A percentile compares a stretch with the other conserved stretches of the same genome.
phyloP scores from a whole-genome alignment of 345 rosid species.

The Erysimum cheiranthoides region DNA sequence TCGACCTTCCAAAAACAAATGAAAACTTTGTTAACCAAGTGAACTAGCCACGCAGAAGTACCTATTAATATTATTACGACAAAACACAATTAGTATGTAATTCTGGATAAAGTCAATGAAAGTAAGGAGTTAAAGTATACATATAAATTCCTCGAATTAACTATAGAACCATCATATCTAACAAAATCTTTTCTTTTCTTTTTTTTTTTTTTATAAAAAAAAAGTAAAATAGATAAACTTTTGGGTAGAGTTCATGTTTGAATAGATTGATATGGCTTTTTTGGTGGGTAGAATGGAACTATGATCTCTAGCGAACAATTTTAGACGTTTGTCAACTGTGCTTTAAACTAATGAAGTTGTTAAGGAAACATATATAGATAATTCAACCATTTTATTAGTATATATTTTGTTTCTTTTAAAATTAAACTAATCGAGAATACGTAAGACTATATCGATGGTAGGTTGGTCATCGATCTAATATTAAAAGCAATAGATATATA shows the following conservation, averaged over 20 bases:
- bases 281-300: slow-evolving; percentile 1
- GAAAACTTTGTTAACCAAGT: background rate
- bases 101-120: background rate
- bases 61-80: background rate
- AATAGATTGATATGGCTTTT: background rate
- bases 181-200: background rate
- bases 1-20: background rate
- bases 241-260: slow-evolving; percentile 6
- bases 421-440: slow-evolving; percentile 9
- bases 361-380: background rate
- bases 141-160: background rate
- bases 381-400: background rate
- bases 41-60: background rate
- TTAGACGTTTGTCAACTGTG: slow-evolving; percentile 8
- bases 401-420: background rate
- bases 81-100: background rate
- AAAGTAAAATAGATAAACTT: background rate
- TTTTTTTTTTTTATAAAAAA: background rate
- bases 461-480: slow-evolving; percentile 30
- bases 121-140: background rate
- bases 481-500: background rate
- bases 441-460: slow-evolving; percentile 21
- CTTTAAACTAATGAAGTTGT: slow-evolving; percentile 2
- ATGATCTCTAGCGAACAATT: background rate
- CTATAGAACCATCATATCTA: background rate